Conservation (phyloP, 176 grass and related monocot genomes). For the Carex littledalei region DNA sequence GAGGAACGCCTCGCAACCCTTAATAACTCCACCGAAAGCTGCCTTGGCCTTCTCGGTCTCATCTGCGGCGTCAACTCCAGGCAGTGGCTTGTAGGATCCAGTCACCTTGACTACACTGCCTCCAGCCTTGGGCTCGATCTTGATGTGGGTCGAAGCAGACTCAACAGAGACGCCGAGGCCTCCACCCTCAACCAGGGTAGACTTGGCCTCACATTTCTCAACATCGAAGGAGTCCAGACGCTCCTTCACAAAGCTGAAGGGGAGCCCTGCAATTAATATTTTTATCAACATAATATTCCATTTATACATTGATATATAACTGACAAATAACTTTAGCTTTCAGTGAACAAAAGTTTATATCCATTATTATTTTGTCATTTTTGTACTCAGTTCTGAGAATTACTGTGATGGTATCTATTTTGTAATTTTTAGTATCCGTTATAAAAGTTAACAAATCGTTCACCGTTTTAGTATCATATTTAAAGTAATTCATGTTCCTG, state of each 20-base stretch:
- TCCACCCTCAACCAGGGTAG: conserved; percentile 55
- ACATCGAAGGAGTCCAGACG: conserved; percentile 47
- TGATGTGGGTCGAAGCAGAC: conserved; percentile 39
- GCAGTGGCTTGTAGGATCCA: conserved; percentile 38
- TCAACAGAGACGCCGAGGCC: conserved; percentile 42
- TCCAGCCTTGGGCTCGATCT: conserved; percentile 49
- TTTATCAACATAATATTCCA: no score
- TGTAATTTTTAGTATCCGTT: no score
- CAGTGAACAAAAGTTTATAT: neutral
- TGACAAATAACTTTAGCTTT: neutral
- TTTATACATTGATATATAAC: neutral
- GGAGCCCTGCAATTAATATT: conserved; percentile 31
- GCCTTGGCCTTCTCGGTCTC: conserved; percentile 52
- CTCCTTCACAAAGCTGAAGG: conserved; percentile 61
- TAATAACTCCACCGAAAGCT: conserved; percentile 35
- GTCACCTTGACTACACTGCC: conserved; percentile 51
- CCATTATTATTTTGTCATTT: neutral
- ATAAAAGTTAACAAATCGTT: no score
- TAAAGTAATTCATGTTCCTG: no score
- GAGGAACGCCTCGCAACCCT: conserved; percentile 51
- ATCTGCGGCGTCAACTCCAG: conserved; percentile 27
- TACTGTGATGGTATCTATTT: neutral
- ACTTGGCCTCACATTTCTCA: conserved; percentile 54
- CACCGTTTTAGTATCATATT: no score
- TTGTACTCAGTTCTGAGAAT: neutral